Evolutionary conservation across 306 rosid genomes (phyloP).

Genomic region (Rosa chinensis): DNA sequence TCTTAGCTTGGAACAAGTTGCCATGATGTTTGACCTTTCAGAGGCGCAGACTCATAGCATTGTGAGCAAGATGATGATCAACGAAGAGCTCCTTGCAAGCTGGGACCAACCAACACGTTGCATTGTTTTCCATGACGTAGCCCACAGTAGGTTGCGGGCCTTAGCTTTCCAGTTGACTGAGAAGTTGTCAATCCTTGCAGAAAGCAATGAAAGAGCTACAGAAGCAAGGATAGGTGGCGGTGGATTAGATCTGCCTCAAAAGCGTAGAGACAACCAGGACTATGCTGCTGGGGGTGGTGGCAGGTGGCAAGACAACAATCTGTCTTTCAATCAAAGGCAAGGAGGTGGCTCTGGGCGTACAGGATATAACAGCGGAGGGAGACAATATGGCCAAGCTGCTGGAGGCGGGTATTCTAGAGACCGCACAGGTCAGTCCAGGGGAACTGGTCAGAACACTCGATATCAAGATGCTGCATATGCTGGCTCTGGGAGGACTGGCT

Average conservation of each 20-base stretch:
- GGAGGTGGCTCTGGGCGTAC: conserved; percentile 59
- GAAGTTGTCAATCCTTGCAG: conserved; percentile 75
- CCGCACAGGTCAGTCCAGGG: conserved; percentile 30
- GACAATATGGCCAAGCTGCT: conserved; percentile 40
- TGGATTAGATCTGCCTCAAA: conserved; percentile 75
- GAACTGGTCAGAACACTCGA: conserved; percentile 52
- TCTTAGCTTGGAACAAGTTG: conserved; percentile 68
- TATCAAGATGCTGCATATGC: conserved; percentile 44
- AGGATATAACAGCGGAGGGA: conserved; percentile 41
- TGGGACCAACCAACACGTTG: conserved; percentile 49
- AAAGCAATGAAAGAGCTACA: conserved; percentile 87
- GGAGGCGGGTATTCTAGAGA: conserved; percentile 36
- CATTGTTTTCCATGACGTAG: conserved; percentile 46
- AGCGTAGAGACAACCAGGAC: conserved; percentile 89
- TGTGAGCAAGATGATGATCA: conserved; percentile 91
- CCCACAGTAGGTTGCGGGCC: conserved; percentile 66
- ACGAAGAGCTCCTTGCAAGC: conserved; percentile 80
- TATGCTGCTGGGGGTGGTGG: conserved; percentile 53
- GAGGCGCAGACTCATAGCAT: conserved; percentile 59
- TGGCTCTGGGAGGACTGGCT: conserved; percentile 56
- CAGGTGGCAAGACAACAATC: conserved; percentile 80
- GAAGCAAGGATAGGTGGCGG: conserved; percentile 88
- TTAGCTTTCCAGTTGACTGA: conserved; percentile 85
- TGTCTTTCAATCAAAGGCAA: conserved; percentile 60
- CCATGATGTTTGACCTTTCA: conserved; percentile 72